Evolutionary conservation across 345 rosid genomes (phyloP), one percentile per base, ranked within the genome.

Genomic region (Camelina laxa): DNA sequence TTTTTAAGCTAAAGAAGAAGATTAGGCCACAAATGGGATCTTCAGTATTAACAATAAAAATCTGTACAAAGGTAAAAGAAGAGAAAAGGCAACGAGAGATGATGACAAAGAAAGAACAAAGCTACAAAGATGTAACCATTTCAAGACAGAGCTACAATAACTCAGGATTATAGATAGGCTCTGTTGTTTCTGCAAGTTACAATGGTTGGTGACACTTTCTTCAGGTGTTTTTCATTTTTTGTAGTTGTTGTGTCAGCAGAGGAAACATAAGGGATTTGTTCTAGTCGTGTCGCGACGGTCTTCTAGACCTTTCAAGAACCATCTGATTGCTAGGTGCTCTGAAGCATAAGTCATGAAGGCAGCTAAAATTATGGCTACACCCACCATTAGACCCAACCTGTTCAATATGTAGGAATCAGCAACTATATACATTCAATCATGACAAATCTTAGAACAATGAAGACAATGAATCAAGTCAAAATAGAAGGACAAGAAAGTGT

Each of bases 381-480:
- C 89, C 44, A 85, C 96, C 95, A 94, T 92, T 77, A 87, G 67
- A 41, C 93, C 96, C 75, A 94, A 77, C 85, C 97, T 91, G 92
- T 57, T 65, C 69, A 56, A 54, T 48, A 12, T 22, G 9, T 45
- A 72, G 3, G 44, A 63, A 21, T 10, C 55, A 75, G 19, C 6
- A 48, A 67, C 60, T 24, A 39, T 16, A 39, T 16, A 39, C 6
- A 57, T 41, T 59, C 33, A 65, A 35, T 54, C 30, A 73, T 63
- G 63, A 41, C 3, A 39, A 39, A 24, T 31, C 36, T 21, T 19
- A 38, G 14, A 8, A n/a, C n/a, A n/a, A n/a, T n/a, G n/a, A n/a
- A n/a, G n/a, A n/a, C n/a, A 15, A 65, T 65, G 66, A 48, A 65
- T 5, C 33, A 65, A 22, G 61, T 69, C 36, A 38, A 44, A 75